Conservation (phyloP, 2,329 filamentous ascomycete genomes). For the Chaetomium sp. region DNA sequence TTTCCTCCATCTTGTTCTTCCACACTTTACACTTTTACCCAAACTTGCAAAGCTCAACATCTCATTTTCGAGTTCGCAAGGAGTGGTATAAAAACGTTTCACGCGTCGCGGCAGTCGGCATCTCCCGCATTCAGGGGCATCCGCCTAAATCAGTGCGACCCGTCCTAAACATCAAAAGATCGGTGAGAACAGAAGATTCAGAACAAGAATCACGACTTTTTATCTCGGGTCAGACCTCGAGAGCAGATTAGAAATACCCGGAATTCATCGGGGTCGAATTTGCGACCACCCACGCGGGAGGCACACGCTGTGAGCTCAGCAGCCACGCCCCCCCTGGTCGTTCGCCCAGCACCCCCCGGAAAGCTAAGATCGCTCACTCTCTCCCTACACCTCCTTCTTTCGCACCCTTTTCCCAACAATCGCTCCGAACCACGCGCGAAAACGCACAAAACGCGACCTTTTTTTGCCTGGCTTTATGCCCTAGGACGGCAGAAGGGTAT, state of each 20-base stretch:
- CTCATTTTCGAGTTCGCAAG: neutral
- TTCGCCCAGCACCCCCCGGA: slow-evolving; percentile 30
- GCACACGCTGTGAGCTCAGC: slow-evolving; percentile 24
- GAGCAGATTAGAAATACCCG: neutral
- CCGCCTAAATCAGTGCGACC: slow-evolving; percentile 12
- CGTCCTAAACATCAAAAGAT: slow-evolving; percentile 9
- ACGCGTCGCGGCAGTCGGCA: slow-evolving; percentile 15
- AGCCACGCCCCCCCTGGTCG: slow-evolving; percentile 32
- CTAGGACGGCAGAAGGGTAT: slow-evolving; percentile 34
- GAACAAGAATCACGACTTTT: neutral
- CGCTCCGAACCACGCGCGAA: slow-evolving; percentile 34
- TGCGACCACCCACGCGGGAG: slow-evolving; percentile 17
- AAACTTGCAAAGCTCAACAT: neutral
- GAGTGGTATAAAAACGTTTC: neutral
- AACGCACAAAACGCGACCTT: slow-evolving; percentile 35
- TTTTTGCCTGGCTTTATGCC: slow-evolving; percentile 30
- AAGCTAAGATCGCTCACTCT: slow-evolving; percentile 29
- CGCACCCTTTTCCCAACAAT: slow-evolving; percentile 29
- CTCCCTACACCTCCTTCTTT: slow-evolving; percentile 25
- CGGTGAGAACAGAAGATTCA: slow-evolving; percentile 5
- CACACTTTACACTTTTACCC: neutral
- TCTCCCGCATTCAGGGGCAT: slow-evolving; percentile 12
- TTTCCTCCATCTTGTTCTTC: slow-evolving; percentile 1
- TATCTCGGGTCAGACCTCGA: neutral
- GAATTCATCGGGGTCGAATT: slow-evolving; percentile 12